Conservation (phyloP, 2,329 filamentous ascomycete species). For the Phaeosphaeriaceae sp. region DNA sequence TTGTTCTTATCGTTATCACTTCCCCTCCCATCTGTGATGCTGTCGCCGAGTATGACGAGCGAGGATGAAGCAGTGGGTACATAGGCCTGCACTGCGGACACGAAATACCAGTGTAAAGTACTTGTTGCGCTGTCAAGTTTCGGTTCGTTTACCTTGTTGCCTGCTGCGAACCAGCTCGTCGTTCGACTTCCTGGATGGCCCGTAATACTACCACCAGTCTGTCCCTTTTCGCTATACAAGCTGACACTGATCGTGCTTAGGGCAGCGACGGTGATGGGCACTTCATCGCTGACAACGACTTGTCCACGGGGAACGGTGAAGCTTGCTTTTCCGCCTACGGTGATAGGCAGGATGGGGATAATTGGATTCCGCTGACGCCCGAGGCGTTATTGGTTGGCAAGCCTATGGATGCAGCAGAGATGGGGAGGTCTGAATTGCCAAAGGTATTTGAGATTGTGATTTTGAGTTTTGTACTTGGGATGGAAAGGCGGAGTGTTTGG, state of each 20-base stretch:
- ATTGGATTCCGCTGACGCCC: constrained; percentile 61
- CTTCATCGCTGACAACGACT: constrained; percentile 57
- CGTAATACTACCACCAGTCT: constrained; percentile 64
- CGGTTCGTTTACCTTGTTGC: not conserved
- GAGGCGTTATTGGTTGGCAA: constrained; percentile 61
- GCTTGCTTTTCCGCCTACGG: constrained; percentile 59
- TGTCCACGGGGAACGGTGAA: constrained; percentile 60
- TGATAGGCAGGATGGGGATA: constrained; percentile 37
- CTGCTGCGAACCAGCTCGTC: constrained; percentile 57
- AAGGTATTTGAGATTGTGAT: constrained; percentile 71
- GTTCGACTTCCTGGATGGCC: constrained; percentile 70
- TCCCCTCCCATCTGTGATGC: constrained; percentile 69
- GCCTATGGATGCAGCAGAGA: constrained; percentile 65
- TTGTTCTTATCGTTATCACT: constrained; percentile 30
- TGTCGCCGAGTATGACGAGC: constrained; percentile 66
- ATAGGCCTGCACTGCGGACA: constrained; percentile 60
- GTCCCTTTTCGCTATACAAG: constrained; percentile 64
- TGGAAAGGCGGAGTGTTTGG: constrained; percentile 68
- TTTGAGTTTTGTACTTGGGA: constrained; percentile 63
- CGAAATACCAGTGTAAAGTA: constrained; percentile 52
- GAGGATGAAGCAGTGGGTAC: constrained; percentile 54
- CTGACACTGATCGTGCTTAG: constrained; percentile 63
- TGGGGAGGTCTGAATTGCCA: constrained; percentile 64
- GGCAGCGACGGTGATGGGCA: constrained; percentile 55
- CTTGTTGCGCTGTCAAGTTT: not conserved